These are phyloP conservation scores for Kluyveromyces starmeri DNA, from an alignment of 805 yeast genomes.

Conservation along the genomic window DNA sequence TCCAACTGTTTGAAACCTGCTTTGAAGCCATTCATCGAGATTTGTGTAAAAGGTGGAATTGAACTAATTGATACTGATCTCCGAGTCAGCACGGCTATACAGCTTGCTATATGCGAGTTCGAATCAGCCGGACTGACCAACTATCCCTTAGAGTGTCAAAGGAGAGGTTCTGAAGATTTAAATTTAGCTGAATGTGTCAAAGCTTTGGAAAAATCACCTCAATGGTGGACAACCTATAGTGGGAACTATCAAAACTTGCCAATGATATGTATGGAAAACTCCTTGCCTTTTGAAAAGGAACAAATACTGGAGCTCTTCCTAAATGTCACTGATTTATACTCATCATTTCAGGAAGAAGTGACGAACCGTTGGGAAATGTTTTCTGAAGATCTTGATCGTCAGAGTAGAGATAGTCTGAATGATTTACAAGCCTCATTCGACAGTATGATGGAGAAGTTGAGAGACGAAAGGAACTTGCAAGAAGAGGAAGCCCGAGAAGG, in stretches of 20 bases:
- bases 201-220: slow-evolving; percentile 36
- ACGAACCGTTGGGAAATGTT: slow-evolving; percentile 4
- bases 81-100: slow-evolving; percentile 35
- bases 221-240: slow-evolving; percentile 69
- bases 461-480: not conserved
- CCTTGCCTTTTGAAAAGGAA: slow-evolving; percentile 44
- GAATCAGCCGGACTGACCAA: slow-evolving; percentile 35
- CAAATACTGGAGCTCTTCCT: slow-evolving; percentile 38
- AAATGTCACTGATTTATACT: slow-evolving; percentile 36
- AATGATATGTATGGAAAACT: slow-evolving; percentile 43
- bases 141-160: slow-evolving; percentile 21
- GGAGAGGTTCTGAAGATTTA: slow-evolving; percentile 9
- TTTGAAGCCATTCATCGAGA: slow-evolving; percentile 31
- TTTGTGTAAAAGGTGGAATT: slow-evolving; percentile 34
- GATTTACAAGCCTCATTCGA: slow-evolving; percentile 4
- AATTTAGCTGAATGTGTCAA: slow-evolving; percentile 32
- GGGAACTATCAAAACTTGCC: slow-evolving; percentile 52
- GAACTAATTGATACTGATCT: slow-evolving; percentile 31
- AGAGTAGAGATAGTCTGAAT: slow-evolving; percentile 1
- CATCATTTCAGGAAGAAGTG: slow-evolving; percentile 10
- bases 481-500: not conserved
- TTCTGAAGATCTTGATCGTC: not conserved
- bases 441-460: not conserved
- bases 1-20: slow-evolving; percentile 35
- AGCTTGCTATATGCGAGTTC: slow-evolving; percentile 48